These are phyloP conservation scores for Acacia crassicarpa DNA, from an alignment of 306 rosid species.

Conservation along the genomic window DNA sequence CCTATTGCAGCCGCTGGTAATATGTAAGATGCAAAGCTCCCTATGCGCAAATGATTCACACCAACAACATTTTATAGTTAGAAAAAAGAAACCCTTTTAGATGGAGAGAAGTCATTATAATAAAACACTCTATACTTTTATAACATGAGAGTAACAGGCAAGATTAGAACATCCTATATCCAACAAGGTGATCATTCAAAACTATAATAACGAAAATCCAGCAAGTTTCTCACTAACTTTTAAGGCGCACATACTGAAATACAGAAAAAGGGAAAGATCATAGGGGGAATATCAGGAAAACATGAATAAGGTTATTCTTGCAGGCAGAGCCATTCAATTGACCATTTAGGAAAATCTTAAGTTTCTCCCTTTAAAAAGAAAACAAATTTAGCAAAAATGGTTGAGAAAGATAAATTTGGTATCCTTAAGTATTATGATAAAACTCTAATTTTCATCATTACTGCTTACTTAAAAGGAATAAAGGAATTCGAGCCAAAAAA, in stretches of 20 bases:
- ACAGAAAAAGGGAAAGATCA: background rate
- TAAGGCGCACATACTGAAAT: background rate
- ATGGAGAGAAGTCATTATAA: background rate
- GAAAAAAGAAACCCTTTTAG: background rate
- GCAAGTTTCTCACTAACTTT: background rate
- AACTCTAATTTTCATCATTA: background rate
- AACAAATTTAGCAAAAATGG: background rate
- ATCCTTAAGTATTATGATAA: background rate
- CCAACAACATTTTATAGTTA: conserved; percentile 14
- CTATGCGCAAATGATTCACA: conserved; percentile 40
- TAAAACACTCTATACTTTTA: background rate
- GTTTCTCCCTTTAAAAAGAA: background rate
- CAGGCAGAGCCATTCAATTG: background rate
- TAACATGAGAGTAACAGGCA: background rate
- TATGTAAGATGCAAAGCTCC: conserved; percentile 66
- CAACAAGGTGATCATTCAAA: background rate
- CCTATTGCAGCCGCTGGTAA: conserved; percentile 80
- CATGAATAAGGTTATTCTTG: background rate
- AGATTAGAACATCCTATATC: background rate
- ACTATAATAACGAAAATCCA: background rate
- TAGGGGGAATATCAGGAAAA: background rate
- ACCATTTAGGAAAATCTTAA: background rate
- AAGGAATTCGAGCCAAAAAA: background rate
- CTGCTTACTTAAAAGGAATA: background rate
- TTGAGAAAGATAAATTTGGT: background rate